These are phyloP conservation scores for Salix caprea DNA, from an alignment of 345 rosid species.

Conservation along the genomic window DNA sequence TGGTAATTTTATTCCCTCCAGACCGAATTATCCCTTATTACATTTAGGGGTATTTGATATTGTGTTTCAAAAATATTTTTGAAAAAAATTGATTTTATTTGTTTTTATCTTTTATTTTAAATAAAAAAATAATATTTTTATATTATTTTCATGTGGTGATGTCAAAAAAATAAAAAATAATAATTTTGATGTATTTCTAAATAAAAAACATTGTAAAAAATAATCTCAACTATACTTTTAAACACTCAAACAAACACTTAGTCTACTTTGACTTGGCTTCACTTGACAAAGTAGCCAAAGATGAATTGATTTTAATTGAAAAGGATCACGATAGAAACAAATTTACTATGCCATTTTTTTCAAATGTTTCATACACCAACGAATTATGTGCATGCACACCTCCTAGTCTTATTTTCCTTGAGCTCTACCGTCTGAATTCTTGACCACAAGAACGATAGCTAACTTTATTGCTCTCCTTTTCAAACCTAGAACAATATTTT, in stretches of 20 bases:
- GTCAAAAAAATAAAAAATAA: no score
- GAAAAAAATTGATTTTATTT: no score
- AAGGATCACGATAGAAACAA: not conserved
- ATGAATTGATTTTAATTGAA: not conserved
- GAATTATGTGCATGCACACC: not conserved
- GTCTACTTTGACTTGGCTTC: not conserved
- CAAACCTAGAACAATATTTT: not conserved
- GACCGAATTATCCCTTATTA: no score
- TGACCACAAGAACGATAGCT: not conserved
- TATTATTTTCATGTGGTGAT: no score
- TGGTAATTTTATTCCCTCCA: not conserved
- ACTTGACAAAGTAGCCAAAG: not conserved
- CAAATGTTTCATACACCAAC: not conserved
- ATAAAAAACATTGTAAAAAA: no score
- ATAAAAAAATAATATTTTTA: no score
- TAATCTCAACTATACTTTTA: no score
- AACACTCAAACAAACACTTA: no score
- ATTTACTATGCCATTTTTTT: not conserved
- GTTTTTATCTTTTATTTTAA: no score
- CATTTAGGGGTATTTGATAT: accelerated
- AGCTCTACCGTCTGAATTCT: not conserved
- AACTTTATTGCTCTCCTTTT: not conserved
- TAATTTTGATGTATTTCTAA: no score
- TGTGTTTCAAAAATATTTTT: no score
- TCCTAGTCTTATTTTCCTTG: not conserved